Evolutionary conservation across 2,329 filamentous ascomycete species (phyloP), one percentile per base, ranked within the genome.

Genomic region (Sporothrix brunneoviolacea): DNA sequence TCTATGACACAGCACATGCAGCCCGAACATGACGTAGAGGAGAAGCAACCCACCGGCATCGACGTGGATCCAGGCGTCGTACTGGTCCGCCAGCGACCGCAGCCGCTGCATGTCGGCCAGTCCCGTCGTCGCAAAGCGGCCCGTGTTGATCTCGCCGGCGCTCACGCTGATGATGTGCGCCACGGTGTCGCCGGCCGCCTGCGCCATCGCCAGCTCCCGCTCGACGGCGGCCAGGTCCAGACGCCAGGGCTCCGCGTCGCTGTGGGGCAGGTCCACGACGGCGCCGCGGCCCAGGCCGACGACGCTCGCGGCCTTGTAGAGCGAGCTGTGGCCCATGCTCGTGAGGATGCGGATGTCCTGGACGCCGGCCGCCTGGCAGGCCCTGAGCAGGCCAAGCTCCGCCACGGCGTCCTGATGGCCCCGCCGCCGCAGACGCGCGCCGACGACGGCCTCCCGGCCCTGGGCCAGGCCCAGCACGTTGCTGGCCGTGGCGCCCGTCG

Each of bases 141-240:
- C 90, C 0, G 90, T 94, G 59, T 97, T 96, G 24, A 96, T 88
- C 68, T 97, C 91, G 1, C 88, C 88, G 6, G 84, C 86, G 37
- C 88, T 91, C n/a, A 95, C 69, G 4, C 77, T 82, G 33, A 96
- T 80, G 54, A 96, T 88, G 44, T 77, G 86, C n/a, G 77, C 86
- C 12, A 78, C 74, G 3, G 75, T 74, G 2, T 70, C 62, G 38
- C 64, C 74, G 3, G 75, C 75, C 1, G 69, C 63, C n/a, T 16
- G 36, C 4, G 40, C 43, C 32, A 64, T 67, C 51, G 58, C 62
- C 15, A 94, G 69, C 51, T 80, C 75, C 40, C 65, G 65, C 64
- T 88, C 82, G 2, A 95, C 70, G 3, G 70, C 70, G 3, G 73
- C 71, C 6, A 95, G 60, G 59, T 95, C 82, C 55, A 95, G 75